Evolutionary conservation across 257 asterid species (phyloP), one percentile per base, ranked within the genome.

Genomic region (Solanum lignicaule): DNA sequence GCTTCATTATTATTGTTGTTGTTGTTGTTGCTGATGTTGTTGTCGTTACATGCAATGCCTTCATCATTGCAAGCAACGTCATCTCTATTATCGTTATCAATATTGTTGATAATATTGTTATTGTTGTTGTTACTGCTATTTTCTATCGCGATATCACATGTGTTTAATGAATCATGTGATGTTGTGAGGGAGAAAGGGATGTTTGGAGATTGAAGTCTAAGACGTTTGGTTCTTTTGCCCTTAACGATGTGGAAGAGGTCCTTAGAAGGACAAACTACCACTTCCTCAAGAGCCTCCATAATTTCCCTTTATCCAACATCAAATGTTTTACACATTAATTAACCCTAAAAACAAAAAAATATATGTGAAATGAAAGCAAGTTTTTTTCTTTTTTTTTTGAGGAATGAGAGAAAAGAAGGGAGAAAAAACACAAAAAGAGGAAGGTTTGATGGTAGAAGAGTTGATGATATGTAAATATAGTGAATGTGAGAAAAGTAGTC

Each of bases 221-320:
- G 89, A 23, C 91, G 90, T 60, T 92, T 91, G 33, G 92, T 90
- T 71, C 92, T 85, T 83, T 91, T 90, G 73, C 92, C 94, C 88
- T 90, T 92, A 3, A 90, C 91, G 43, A 90, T 87, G 65, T 83
- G 88, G 87, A 87, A 88, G 87, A 46, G 60, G 85, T 75, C 91
- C 84, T 92, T 90, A 85, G 89, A 86, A 82, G 91, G 84, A 43
- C 62, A 85, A 38, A 73, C 87, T 43, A 82, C 85, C 88, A 84
- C 87, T 83, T 91, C 92, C 85, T 91, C 92, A 65, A 33, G 66
- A 82, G 43, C 86, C 48, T n/a, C 90, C 88, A 88, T 91, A 92
- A 87, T 88, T 31, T 88, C 31, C 46, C 8, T 38, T 88, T 88
- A 41, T 87, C 90, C 90, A 35, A 88, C 87, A 27, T 87, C 89